phyloP scores from a whole-genome alignment of 2,329 filamentous ascomycete species.

The Exophiala bonariae region DNA sequence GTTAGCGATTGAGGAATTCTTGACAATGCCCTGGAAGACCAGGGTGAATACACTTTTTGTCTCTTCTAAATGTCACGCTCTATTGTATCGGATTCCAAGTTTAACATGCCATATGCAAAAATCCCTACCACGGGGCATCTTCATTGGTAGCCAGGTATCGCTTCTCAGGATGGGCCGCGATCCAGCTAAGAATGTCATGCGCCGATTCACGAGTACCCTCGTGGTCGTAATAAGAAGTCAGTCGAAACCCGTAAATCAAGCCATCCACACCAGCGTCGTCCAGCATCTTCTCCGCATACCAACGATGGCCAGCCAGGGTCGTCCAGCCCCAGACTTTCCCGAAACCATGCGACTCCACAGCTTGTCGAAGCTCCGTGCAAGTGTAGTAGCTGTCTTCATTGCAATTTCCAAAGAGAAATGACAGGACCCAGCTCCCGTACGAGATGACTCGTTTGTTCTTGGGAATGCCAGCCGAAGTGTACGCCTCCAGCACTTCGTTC shows the following conservation, averaged over 20 bases:
- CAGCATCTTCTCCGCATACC: conserved; percentile 12
- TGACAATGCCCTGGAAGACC: too few species aligned
- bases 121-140: not conserved
- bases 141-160: not conserved
- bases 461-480: not conserved
- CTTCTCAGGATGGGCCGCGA: conserved; percentile 6
- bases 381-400: conserved; percentile 14
- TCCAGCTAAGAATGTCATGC: conserved; percentile 14
- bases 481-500: conserved; percentile 3
- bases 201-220: conserved; percentile 5
- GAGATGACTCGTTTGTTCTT: conserved; percentile 10
- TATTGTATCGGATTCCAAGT: too few species aligned
- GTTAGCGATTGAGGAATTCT: too few species aligned
- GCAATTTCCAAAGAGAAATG: conserved; percentile 18
- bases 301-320: conserved; percentile 1
- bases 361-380: conserved; percentile 19
- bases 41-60: too few species aligned
- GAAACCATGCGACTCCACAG: conserved; percentile 1
- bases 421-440: conserved; percentile 14
- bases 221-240: conserved; percentile 2
- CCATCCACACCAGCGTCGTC: conserved; percentile 18
- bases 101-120: too few species aligned
- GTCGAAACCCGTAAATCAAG: conserved; percentile 22
- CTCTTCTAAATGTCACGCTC: too few species aligned
- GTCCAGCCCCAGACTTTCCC: conserved; percentile 22